Conservation (phyloP, 352 stramenopile species). For the Phytophthora niederhauseri region DNA sequence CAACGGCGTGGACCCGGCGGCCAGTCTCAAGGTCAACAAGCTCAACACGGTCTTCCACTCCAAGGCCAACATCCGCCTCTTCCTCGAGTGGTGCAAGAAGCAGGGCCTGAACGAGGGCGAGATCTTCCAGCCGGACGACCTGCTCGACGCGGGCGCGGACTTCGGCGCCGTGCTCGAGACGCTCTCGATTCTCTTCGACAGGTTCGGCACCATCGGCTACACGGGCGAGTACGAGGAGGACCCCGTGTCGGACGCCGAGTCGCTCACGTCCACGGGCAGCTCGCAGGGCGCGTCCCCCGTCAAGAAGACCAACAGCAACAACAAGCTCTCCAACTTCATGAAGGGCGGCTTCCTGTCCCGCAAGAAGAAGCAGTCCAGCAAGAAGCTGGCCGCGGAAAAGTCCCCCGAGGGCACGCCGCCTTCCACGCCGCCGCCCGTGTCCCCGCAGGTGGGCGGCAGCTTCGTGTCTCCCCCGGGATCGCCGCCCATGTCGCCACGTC, state of each 20-base stretch:
- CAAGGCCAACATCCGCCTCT: slow-evolving; percentile 85
- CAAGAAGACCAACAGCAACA: slow-evolving; percentile 69
- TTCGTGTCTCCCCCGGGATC: slow-evolving; percentile 40
- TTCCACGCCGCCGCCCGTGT: slow-evolving; percentile 62
- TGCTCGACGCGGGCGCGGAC: slow-evolving; percentile 67
- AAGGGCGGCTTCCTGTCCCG: slow-evolving; percentile 75
- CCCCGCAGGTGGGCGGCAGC: slow-evolving; percentile 41
- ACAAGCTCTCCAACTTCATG: slow-evolving; percentile 83
- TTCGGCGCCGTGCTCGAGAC: slow-evolving; percentile 73
- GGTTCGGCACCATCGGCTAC: slow-evolving; percentile 70
- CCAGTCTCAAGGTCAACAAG: slow-evolving; percentile 86
- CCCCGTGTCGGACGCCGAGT: slow-evolving; percentile 76
- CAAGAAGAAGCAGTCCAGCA: slow-evolving; percentile 62
- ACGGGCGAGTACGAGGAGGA: slow-evolving; percentile 60
- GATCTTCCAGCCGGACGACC: slow-evolving; percentile 81
- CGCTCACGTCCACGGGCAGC: slow-evolving; percentile 64
- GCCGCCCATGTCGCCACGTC: slow-evolving; percentile 25
- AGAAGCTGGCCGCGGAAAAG: slow-evolving; percentile 36
- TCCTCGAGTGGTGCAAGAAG: slow-evolving; percentile 79
- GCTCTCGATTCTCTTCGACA: slow-evolving; percentile 87
- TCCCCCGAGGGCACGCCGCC: slow-evolving; percentile 61
- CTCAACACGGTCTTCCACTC: slow-evolving; percentile 91
- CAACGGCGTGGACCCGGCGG: slow-evolving; percentile 78
- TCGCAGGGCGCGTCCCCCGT: slow-evolving; percentile 60
- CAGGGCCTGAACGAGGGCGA: slow-evolving; percentile 75